Conservation (phyloP, 176 grass and related monocot species). For the Otatea glauca region DNA sequence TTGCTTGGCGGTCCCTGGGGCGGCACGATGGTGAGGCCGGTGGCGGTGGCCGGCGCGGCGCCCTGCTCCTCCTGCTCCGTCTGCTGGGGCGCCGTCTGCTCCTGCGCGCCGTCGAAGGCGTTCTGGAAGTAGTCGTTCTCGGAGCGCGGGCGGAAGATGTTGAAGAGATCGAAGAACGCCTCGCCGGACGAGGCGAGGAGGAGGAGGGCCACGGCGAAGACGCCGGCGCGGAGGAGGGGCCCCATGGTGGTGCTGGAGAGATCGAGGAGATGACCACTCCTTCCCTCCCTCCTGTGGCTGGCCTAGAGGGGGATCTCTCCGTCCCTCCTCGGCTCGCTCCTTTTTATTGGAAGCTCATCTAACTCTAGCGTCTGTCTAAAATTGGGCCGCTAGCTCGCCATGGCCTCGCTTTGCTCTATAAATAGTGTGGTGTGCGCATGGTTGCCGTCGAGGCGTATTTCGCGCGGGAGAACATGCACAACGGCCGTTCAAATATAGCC, state of each 20-base stretch:
- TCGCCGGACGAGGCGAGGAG: conserved; percentile 37
- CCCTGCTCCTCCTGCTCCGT: conserved; percentile 52
- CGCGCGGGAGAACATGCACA: conserved; percentile 11
- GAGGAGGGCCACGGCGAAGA: conserved; percentile 37
- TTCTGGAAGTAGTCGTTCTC: conserved; percentile 40
- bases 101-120: conserved; percentile 36
- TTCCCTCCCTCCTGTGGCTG: conserved; percentile 9
- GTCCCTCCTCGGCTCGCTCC: background rate
- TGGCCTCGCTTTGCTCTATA: background rate
- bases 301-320: background rate
- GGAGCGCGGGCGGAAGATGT: conserved; percentile 31
- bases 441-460: background rate
- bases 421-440: background rate
- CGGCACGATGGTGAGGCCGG: conserved; percentile 51
- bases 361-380: conserved; percentile 12
- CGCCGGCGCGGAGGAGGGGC: conserved; percentile 31
- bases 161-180: conserved; percentile 53
- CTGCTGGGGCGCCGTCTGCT: background rate
- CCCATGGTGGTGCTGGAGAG: conserved; percentile 44
- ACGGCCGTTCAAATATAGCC: conserved; percentile 13
- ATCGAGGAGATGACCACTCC: conserved; percentile 18
- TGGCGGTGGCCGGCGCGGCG: conserved; percentile 39
- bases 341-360: background rate
- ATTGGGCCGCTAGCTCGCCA: background rate
- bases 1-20: conserved; percentile 21